phyloP scores from a whole-genome alignment of 2,329 filamentous ascomycete species.

The Pezicula carpinea region DNA sequence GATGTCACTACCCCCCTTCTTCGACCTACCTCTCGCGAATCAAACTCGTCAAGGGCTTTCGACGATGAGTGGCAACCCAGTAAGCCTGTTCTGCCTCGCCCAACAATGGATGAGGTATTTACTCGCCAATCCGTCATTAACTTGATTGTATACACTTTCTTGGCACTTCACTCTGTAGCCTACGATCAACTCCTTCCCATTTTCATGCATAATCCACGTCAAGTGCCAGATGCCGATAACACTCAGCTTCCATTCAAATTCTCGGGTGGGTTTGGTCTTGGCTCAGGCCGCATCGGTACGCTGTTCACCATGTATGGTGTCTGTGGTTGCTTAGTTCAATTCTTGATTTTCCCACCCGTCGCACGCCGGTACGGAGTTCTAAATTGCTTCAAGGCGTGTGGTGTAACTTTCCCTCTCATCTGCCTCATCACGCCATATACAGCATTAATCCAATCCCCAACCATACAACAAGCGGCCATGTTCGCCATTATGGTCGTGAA shows the following conservation, averaged over 20 bases:
- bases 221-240: constrained; percentile 49
- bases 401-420: constrained; percentile 63
- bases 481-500: constrained; percentile 68
- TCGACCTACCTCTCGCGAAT: constrained; percentile 28
- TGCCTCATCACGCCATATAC: constrained; percentile 83
- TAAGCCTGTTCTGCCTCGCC: constrained; percentile 26
- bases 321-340: constrained; percentile 76
- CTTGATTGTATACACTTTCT: constrained; percentile 70
- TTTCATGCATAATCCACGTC: constrained; percentile 72
- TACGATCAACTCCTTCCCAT: constrained; percentile 88
- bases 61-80: constrained; percentile 20
- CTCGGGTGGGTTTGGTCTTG: constrained; percentile 70
- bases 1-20: constrained; percentile 52
- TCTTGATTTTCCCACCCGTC: constrained; percentile 74
- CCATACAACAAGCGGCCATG: constrained; percentile 54
- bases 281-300: constrained; percentile 71
- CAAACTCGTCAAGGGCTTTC: constrained; percentile 19
- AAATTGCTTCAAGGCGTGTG: constrained; percentile 62
- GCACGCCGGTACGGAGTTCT: constrained; percentile 70
- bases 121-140: constrained; percentile 70
- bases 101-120: constrained; percentile 60
- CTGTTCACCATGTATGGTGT: constrained; percentile 83
- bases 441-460: constrained; percentile 49
- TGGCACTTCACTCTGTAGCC: constrained; percentile 77
- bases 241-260: constrained; percentile 74